Base-by-base conservation (phyloP, 768 basidiomycete genomes). In the Infundibulicybe gibba region DNA sequence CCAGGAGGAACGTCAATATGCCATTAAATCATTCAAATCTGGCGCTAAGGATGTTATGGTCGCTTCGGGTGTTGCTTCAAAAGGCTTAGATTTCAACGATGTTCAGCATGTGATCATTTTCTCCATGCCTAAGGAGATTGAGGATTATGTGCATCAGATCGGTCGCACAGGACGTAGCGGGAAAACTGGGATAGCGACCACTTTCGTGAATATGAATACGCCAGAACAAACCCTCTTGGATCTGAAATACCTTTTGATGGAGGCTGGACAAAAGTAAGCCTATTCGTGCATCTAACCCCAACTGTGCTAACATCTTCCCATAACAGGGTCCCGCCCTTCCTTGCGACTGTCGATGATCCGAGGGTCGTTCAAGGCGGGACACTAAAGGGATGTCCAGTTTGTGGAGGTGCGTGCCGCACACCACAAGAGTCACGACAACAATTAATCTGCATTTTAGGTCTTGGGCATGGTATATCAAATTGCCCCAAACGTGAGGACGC, bases 1-100 rank as follows among this genome's bases (percentile, higher is more conserved):
- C 2, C 97, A 97, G 67, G 97, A 99, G 70, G 97, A 98, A 66
- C 90, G 97, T 5, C 95, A 98, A 65, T 99, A 97, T 59, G 97
- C 97, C 41, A 98, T 99, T 69, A 93, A 90, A 61, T 87, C 97
- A 0, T 99, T 99, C 75, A 98, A 98, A 63, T 83, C 87, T 1
- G 97, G 97, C 20, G 90, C 85, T 35, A 99, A 99, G 61, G 97
- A 99, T 64, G 95, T 98, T 41, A 98, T 98, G 97, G 97, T 99
- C 25, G 97, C 97, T 2, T 97, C 94, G 3, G 86, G 94, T 25
- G 93, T 99, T 20, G 97, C 95, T 1, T 97, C 93, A 33, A 98
- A 99, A 65, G 97, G 97, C 21, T 81, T 99, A 50, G 97, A 99
- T 67, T 99, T 99, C 68, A 94, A 89, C 64, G 97, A 98, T 60